Conservation (phyloP, 305 asterid species). For the Fraxinus latifolia region DNA sequence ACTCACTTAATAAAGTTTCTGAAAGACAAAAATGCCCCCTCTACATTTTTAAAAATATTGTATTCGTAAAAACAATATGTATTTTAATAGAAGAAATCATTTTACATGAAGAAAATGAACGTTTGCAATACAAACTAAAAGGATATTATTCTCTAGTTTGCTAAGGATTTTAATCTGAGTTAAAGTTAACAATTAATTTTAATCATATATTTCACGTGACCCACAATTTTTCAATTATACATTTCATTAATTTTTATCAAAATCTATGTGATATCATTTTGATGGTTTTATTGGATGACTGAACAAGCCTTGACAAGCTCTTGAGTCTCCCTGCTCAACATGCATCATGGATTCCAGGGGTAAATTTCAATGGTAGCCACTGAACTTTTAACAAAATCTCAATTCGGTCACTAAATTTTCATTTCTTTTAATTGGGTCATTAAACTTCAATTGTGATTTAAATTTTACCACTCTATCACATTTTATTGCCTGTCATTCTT, state of each 20-base stretch:
- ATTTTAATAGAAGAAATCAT: background rate
- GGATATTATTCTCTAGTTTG: background rate
- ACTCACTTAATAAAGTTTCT: constrained; percentile 17
- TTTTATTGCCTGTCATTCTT: background rate
- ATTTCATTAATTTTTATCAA: too few relatives aligned
- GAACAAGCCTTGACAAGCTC: constrained; percentile 18
- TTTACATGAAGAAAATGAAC: background rate
- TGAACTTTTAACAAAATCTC: background rate
- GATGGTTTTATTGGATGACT: background rate
- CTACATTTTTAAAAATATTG: background rate
- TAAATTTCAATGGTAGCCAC: background rate
- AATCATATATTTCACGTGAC: background rate
- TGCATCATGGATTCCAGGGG: background rate
- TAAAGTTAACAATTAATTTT: too few relatives aligned
- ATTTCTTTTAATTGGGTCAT: background rate
- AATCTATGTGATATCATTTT: background rate
- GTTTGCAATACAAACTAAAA: background rate
- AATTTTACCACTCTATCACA: background rate
- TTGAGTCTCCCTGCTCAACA: constrained; percentile 8
- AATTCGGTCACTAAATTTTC: background rate
- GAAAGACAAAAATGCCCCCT: constrained; percentile 27
- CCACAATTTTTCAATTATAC: too few relatives aligned
- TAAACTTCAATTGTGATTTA: background rate
- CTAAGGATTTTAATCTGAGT: background rate
- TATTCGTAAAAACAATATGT: background rate